A percentile compares a stretch with the other conserved stretches of the same genome.
Evolutionary conservation across 371 early-diverging fungal species (phyloP).

Genomic region (Dichotomocladium elegans): DNA sequence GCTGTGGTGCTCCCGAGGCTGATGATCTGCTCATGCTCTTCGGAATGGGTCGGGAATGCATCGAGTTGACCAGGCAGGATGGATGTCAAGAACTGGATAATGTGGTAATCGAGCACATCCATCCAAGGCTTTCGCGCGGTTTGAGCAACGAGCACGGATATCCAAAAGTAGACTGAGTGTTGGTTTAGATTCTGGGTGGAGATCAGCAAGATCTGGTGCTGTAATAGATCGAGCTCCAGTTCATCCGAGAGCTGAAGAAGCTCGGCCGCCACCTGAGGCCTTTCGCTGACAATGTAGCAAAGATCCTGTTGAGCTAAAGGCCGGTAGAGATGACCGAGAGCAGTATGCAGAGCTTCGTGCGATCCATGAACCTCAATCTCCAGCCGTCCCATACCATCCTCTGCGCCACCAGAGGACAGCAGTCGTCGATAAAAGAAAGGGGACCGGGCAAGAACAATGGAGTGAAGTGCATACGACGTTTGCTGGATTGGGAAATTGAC

Average conservation of each 20-base stretch:
- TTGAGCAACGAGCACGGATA: constrained; percentile 6
- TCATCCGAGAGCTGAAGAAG: constrained; percentile 30
- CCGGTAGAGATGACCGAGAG: constrained; percentile 27
- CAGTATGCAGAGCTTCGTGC: constrained; percentile 28
- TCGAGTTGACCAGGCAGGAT: constrained; percentile 23
- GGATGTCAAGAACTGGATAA: constrained; percentile 22
- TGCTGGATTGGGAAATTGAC: constrained; percentile 27
- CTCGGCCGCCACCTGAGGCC: constrained; percentile 30
- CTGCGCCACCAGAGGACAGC: not conserved
- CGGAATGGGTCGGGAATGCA: not conserved
- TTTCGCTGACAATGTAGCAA: constrained; percentile 25
- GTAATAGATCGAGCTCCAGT: constrained; percentile 23
- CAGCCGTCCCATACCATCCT: constrained; percentile 11
- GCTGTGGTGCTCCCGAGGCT: not conserved
- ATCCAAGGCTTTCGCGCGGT: constrained; percentile 16
- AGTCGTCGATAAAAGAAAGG: constrained; percentile 32
- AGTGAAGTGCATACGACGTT: constrained; percentile 25
- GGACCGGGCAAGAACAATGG: constrained; percentile 28
- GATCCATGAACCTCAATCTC: constrained; percentile 25
- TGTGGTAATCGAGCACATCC: constrained; percentile 23
- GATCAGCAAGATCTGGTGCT: constrained; percentile 17
- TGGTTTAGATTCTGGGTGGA: constrained; percentile 19
- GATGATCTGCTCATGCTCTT: not conserved
- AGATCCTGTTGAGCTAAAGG: constrained; percentile 29
- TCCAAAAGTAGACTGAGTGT: constrained; percentile 29